These are phyloP conservation scores for Thelonectria rubi DNA, from an alignment of 2,329 filamentous ascomycete genomes.

Conservation along the genomic window DNA sequence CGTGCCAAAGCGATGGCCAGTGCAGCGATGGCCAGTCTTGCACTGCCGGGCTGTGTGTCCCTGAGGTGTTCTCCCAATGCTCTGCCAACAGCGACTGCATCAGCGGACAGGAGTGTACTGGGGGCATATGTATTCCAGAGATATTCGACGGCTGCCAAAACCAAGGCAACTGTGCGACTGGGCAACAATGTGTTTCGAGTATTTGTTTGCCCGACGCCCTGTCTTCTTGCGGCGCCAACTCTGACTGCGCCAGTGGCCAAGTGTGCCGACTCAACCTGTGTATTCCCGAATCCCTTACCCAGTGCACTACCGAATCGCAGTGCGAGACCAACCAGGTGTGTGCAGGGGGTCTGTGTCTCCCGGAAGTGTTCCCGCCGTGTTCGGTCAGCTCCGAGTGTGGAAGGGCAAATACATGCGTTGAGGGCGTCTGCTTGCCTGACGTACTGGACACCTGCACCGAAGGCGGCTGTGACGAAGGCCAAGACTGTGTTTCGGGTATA, in stretches of 20 bases:
- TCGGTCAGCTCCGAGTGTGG: slow-evolving; percentile 2
- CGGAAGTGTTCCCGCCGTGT: slow-evolving; percentile 14
- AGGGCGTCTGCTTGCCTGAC: slow-evolving; percentile 12
- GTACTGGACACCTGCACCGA: background rate
- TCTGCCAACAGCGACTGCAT: slow-evolving; percentile 13
- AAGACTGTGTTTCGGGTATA: slow-evolving; percentile 3
- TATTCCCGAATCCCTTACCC: slow-evolving; percentile 8
- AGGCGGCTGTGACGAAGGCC: background rate
- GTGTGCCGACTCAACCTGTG: slow-evolving; percentile 20
- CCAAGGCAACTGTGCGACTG: background rate
- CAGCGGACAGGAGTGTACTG: slow-evolving; percentile 7
- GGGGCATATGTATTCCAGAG: slow-evolving; percentile 10
- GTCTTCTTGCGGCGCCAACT: slow-evolving; percentile 4
- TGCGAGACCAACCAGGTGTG: slow-evolving; percentile 12
- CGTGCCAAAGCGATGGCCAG: background rate
- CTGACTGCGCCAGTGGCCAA: slow-evolving; percentile 10
- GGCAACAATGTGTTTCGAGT: slow-evolving; percentile 12
- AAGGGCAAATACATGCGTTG: slow-evolving; percentile 3
- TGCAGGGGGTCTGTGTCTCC: slow-evolving; percentile 14
- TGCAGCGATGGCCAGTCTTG: slow-evolving; percentile 10
- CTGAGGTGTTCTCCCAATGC: slow-evolving; percentile 13
- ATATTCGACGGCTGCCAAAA: slow-evolving; percentile 5
- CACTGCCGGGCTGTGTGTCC: slow-evolving; percentile 13
- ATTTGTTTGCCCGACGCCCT: slow-evolving; percentile 14
- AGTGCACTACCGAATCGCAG: slow-evolving; percentile 2